phyloP scores from a whole-genome alignment of 768 basidiomycete species.

The Scleroderma citrinum region DNA sequence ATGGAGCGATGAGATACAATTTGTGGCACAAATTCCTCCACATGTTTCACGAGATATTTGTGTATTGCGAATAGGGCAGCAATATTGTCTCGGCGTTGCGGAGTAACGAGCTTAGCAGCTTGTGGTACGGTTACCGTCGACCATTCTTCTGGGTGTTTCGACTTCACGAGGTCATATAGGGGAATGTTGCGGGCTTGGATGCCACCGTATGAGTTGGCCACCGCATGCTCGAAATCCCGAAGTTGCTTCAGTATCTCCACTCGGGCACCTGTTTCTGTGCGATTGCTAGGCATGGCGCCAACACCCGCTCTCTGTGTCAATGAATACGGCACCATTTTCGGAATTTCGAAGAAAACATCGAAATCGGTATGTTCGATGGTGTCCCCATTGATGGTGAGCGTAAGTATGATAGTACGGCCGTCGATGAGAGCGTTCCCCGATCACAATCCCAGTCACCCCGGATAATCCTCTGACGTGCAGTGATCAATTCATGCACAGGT shows the following conservation, averaged over 20 bases:
- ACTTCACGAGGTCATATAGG: constrained; percentile 41
- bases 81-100: constrained; percentile 14
- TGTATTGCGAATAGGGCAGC: constrained; percentile 52
- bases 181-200: constrained; percentile 21
- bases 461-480: constrained; percentile 12
- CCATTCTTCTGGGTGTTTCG: constrained; percentile 48
- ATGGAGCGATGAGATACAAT: constrained; percentile 37
- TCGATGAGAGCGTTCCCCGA: constrained; percentile 27
- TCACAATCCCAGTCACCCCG: constrained; percentile 21
- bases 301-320: constrained; percentile 46
- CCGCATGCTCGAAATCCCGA: constrained; percentile 42
- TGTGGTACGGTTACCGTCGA: constrained; percentile 46
- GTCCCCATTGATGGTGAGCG: constrained; percentile 41
- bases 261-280: constrained; percentile 48
- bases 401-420: constrained; percentile 22
- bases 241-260: constrained; percentile 58
- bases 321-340: constrained; percentile 43
- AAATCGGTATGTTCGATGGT: constrained; percentile 39
- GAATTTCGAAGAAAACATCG: constrained; percentile 61
- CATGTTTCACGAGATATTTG: constrained; percentile 53
- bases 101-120: constrained; percentile 41
- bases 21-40: constrained; percentile 49
- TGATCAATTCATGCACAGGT: constrained; percentile 5
- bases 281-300: constrained; percentile 20
- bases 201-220: constrained; percentile 40